phyloP scores from a whole-genome alignment of 2,329 filamentous ascomycete species.

The Pseudogymnoascus sp. region DNA sequence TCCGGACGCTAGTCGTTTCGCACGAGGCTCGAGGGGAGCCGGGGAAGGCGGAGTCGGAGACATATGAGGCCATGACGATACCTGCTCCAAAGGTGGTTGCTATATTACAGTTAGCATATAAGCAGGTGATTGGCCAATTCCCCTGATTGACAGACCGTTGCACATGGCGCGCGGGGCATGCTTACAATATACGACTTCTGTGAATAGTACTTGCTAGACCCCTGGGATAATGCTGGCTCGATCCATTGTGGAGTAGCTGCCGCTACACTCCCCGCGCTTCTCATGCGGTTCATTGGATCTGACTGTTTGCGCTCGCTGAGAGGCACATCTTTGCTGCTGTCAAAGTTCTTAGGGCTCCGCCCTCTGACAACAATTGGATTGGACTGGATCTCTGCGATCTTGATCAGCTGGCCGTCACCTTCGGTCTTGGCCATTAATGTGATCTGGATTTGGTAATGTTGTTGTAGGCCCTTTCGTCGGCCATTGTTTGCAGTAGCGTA shows the following conservation, averaged over 20 bases:
- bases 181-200: conserved; percentile 23
- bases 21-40: background rate
- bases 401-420: conserved; percentile 53
- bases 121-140: background rate
- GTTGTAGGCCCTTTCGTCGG: conserved; percentile 83
- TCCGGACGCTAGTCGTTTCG: background rate
- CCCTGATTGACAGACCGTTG: background rate
- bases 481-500: conserved; percentile 96
- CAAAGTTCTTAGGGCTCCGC: conserved; percentile 87
- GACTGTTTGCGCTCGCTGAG: conserved; percentile 34
- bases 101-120: conserved; percentile 2
- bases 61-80: background rate
- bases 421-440: conserved; percentile 71
- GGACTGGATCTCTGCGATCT: conserved; percentile 77
- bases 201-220: conserved; percentile 22
- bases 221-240: conserved; percentile 20
- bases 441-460: conserved; percentile 86
- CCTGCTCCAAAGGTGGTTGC: conserved; percentile 21
- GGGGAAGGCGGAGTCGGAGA: conserved; percentile 21
- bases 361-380: conserved; percentile 93
- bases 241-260: conserved; percentile 16
- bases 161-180: background rate
- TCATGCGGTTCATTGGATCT: conserved; percentile 19
- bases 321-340: conserved; percentile 78
- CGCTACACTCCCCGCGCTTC: conserved; percentile 15